Evolutionary conservation across 805 yeast species (phyloP).

Genomic region (Schizosaccharomyces octosporus): DNA sequence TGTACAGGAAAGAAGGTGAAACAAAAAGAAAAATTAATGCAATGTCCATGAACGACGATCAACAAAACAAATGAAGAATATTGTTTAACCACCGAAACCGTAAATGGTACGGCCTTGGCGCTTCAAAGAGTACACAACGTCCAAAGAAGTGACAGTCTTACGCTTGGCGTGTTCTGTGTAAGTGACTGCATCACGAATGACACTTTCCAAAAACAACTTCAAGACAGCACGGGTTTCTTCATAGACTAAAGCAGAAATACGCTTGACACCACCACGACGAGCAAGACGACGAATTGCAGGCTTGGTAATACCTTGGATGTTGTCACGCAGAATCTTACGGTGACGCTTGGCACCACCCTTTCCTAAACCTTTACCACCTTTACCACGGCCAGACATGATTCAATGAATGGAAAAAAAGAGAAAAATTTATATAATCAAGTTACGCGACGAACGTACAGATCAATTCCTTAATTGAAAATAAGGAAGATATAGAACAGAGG

Average conservation of each 20-base stretch:
- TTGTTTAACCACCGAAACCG: slow-evolving; percentile 93
- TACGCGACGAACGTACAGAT: background rate
- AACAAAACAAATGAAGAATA: background rate
- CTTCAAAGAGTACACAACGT: slow-evolving; percentile 96
- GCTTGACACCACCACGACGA: slow-evolving; percentile 99
- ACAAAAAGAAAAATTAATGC: background rate
- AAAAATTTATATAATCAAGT: background rate
- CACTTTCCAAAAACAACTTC: slow-evolving; percentile 85
- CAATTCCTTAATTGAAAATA: too few relatives aligned
- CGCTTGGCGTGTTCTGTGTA: slow-evolving; percentile 99
- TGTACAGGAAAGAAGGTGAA: background rate
- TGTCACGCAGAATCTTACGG: slow-evolving; percentile 97
- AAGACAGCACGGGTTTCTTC: slow-evolving; percentile 96
- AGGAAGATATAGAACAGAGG: too few relatives aligned
- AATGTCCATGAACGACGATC: background rate
- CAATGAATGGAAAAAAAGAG: background rate
- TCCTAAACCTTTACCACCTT: slow-evolving; percentile 99
- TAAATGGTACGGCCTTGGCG: slow-evolving; percentile 99
- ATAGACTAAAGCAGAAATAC: slow-evolving; percentile 94
- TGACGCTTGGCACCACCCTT: slow-evolving; percentile 99
- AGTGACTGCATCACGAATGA: slow-evolving; percentile 96
- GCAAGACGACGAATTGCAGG: slow-evolving; percentile 99
- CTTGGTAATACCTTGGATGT: slow-evolving; percentile 98
- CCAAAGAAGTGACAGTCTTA: slow-evolving; percentile 97
- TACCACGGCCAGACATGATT: slow-evolving; percentile 92